Percentiles rank a stretch among this genome's conserved stretches.
These are phyloP conservation scores for Monosporascus sp. DNA, from an alignment of 2,329 filamentous ascomycete species.

Conservation along the genomic window DNA sequence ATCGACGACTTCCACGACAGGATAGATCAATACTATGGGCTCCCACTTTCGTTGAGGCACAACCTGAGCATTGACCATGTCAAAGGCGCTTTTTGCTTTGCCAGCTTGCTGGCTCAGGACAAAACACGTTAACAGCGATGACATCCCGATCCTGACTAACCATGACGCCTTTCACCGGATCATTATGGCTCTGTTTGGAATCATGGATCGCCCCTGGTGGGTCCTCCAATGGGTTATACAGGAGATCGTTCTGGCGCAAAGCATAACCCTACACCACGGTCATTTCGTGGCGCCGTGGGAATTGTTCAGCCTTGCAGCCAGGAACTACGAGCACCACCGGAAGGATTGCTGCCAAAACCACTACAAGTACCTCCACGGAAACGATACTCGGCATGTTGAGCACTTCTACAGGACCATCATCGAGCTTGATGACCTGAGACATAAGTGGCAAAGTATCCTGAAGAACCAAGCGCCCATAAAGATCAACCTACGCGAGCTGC, in stretches of 20 bases:
- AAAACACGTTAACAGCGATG: background rate
- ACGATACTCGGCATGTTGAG: background rate
- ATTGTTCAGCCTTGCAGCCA: background rate
- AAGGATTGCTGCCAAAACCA: background rate
- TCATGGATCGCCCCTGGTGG: background rate
- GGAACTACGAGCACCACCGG: background rate
- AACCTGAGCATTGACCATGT: background rate
- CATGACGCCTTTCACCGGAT: background rate
- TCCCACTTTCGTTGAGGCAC: background rate
- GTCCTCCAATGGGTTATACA: background rate
- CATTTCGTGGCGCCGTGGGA: background rate
- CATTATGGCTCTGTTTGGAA: background rate
- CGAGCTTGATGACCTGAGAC: background rate
- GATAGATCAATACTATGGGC: background rate
- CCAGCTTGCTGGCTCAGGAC: background rate
- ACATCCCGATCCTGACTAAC: background rate
- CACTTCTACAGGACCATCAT: background rate
- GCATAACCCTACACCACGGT: background rate
- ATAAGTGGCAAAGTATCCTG: background rate
- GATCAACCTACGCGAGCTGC: background rate
- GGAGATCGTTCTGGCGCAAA: background rate
- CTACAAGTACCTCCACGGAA: background rate
- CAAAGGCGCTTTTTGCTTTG: background rate
- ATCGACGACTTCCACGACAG: background rate
- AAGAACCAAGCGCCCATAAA: background rate